These are phyloP conservation scores for Yamadazyma conglobata DNA, from an alignment of 1,139 yeast species.

Conservation along the genomic window DNA sequence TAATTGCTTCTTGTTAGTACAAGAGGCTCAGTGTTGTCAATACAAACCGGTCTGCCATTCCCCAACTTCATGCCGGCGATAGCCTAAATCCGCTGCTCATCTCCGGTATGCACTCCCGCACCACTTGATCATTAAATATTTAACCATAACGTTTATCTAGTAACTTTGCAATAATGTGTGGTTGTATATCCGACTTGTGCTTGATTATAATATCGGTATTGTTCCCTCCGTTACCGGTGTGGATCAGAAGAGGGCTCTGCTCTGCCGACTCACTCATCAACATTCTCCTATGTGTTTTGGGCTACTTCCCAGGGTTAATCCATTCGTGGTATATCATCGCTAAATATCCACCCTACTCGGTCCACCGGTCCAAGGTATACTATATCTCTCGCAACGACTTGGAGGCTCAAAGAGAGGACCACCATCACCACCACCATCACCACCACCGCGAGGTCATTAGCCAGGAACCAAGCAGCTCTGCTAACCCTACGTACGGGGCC, in stretches of 20 bases:
- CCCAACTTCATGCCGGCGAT: too few relatives aligned
- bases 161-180: constrained; percentile 20
- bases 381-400: constrained; percentile 32
- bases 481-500: constrained; percentile 16
- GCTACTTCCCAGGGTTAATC: constrained; percentile 67
- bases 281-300: constrained; percentile 53
- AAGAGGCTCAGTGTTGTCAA: too few relatives aligned
- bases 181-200: constrained; percentile 46
- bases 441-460: constrained; percentile 16
- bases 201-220: constrained; percentile 58
- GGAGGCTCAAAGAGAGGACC: constrained; percentile 20
- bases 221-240: constrained; percentile 71
- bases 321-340: constrained; percentile 66
- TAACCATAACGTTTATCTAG: too few relatives aligned
- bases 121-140: too few relatives aligned
- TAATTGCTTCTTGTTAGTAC: too few relatives aligned
- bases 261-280: constrained; percentile 60
- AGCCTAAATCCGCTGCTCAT: too few relatives aligned
- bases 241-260: constrained; percentile 64
- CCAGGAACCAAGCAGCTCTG: constrained; percentile 12
- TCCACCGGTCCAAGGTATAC: constrained; percentile 26
- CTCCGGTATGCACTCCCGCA: too few relatives aligned
- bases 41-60: too few relatives aligned
- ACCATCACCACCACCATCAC: constrained; percentile 25
- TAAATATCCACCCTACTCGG: constrained; percentile 35